phyloP scores from a whole-genome alignment of 169 alveolate species.

The Theileria equi region DNA sequence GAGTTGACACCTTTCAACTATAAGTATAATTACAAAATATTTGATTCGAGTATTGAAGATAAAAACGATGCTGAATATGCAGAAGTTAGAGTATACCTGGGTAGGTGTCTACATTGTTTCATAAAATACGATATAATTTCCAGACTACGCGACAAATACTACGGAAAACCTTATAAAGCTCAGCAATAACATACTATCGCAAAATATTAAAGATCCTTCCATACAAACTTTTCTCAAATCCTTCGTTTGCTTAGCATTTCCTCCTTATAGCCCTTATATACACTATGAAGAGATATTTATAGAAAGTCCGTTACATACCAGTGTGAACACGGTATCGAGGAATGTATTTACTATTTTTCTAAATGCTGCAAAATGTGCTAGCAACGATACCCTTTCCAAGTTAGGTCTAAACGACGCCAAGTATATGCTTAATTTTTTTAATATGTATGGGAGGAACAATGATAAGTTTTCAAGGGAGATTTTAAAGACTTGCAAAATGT shows the following conservation, averaged over 20 bases:
- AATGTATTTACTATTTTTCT: conserved; percentile 15
- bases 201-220: neutral
- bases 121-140: neutral
- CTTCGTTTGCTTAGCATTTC: conserved; percentile 45
- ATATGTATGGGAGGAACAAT: conserved; percentile 53
- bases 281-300: conserved; percentile 17
- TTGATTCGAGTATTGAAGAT: neutral
- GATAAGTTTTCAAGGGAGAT: conserved; percentile 1
- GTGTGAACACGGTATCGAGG: conserved; percentile 33
- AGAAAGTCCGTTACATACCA: neutral
- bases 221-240: conserved; percentile 6
- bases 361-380: conserved; percentile 7
- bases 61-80: neutral
- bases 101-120: conserved; percentile 2
- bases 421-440: conserved; percentile 29
- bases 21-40: conserved; percentile 18
- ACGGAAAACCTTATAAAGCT: conserved; percentile 2
- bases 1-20: conserved; percentile 17
- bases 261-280: conserved; percentile 49
- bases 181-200: neutral
- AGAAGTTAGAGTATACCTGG: conserved; percentile 8
- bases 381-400: conserved; percentile 8
- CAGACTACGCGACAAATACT: conserved; percentile 8
- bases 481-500: conserved; percentile 1
- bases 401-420: conserved; percentile 38